phyloP scores from a whole-genome alignment of 805 yeast genomes.

The Lipomyces chichibuensis region DNA sequence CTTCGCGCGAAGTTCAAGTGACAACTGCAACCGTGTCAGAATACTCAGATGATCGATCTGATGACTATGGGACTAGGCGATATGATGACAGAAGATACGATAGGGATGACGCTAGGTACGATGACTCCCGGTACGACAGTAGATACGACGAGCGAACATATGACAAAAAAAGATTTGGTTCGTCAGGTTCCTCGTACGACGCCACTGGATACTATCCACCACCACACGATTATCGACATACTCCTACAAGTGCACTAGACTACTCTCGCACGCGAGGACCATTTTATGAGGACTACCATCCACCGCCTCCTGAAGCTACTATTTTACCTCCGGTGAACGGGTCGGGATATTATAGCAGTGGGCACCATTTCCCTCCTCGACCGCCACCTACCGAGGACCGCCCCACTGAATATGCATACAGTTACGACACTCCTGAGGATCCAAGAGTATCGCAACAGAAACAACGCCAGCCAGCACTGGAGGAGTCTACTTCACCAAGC shows the following conservation, averaged over 20 bases:
- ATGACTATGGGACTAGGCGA: conserved; percentile 10
- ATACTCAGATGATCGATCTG: conserved; percentile 15
- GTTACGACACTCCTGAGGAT: neutral
- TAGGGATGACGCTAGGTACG: neutral
- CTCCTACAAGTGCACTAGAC: neutral
- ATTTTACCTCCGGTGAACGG: conserved; percentile 12
- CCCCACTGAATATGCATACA: neutral
- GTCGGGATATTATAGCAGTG: neutral
- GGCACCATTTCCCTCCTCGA: neutral
- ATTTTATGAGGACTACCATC: conserved; percentile 17
- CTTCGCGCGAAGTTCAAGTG: neutral
- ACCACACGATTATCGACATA: conserved; percentile 1
- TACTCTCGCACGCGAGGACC: conserved; percentile 1
- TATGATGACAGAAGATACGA: neutral
- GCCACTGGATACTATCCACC: neutral
- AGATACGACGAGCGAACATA: neutral
- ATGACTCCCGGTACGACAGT: neutral
- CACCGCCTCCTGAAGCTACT: conserved; percentile 23
- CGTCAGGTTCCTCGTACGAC: neutral
- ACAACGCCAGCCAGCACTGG: neutral
- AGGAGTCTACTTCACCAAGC: neutral
- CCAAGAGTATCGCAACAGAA: neutral
- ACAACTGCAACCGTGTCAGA: neutral
- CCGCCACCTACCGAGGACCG: neutral
- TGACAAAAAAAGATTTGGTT: neutral